Evolutionary conservation across 331 rosid genomes (phyloP).

Genomic region (Pyracantha coccinea): DNA sequence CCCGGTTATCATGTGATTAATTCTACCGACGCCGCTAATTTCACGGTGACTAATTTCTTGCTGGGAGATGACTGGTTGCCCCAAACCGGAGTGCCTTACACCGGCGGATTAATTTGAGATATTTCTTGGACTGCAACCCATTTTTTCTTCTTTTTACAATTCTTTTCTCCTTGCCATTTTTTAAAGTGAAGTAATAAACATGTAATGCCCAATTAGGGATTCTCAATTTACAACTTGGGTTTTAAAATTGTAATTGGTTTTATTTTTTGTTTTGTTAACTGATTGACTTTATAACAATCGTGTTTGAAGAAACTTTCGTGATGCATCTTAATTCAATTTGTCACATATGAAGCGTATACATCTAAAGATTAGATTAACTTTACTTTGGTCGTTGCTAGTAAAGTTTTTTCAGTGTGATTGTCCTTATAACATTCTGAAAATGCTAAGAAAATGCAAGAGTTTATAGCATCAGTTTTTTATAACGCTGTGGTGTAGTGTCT

Average conservation of each 20-base stretch:
- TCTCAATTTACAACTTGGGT: neutral
- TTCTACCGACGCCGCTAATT: constrained; percentile 42
- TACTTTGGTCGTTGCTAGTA: too few species aligned
- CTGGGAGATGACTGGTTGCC: constrained; percentile 49
- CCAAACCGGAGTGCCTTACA: constrained; percentile 46
- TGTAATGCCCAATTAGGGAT: neutral
- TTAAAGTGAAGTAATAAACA: neutral
- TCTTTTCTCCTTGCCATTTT: neutral
- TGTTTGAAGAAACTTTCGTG: neutral
- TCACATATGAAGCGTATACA: neutral
- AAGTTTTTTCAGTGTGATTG: too few species aligned
- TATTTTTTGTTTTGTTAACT: neutral
- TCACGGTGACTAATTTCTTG: constrained; percentile 43
- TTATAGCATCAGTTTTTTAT: too few species aligned
- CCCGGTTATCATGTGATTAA: constrained; percentile 43
- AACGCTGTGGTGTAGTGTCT: too few species aligned
- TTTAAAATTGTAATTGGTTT: neutral
- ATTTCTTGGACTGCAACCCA: neutral
- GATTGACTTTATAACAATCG: neutral
- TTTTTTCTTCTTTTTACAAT: neutral
- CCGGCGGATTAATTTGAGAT: constrained; percentile 21
- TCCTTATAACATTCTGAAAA: too few species aligned
- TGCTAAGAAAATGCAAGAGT: too few species aligned
- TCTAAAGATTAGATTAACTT: neutral
- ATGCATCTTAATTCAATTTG: neutral